Percentiles rank a stretch among this genome's conserved stretches.
These are phyloP conservation scores for Stevia rebaudiana DNA, from an alignment of 140 eudicot genomes.

Conservation along the genomic window DNA sequence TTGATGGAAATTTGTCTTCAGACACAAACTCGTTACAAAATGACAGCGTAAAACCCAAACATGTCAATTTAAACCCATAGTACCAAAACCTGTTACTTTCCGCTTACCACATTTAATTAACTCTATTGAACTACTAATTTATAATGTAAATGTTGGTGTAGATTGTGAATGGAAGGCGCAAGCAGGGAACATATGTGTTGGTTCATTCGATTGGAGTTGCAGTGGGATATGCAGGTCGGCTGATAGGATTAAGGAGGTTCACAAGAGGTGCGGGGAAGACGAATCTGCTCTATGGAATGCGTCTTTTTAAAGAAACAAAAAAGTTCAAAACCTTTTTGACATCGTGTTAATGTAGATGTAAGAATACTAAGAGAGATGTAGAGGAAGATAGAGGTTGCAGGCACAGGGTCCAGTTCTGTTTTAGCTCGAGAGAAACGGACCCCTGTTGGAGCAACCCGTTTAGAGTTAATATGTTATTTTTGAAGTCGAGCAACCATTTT, in stretches of 20 bases:
- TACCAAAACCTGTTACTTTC: no score
- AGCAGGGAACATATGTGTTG: conserved; percentile 93
- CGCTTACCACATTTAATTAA: no score
- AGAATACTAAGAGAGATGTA: conserved; percentile 23
- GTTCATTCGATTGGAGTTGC: conserved; percentile 96
- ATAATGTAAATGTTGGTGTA: conserved; percentile 20
- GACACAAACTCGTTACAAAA: no score
- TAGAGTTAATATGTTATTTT: conserved; percentile 11
- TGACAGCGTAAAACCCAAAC: no score
- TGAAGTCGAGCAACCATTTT: conserved; percentile 5
- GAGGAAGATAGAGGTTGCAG: conserved; percentile 26
- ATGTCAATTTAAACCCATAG: no score
- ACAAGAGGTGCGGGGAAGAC: conserved; percentile 84
- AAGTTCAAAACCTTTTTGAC: background rate
- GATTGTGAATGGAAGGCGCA: conserved; percentile 99
- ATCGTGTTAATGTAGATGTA: conserved; percentile 24
- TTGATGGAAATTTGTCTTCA: no score
- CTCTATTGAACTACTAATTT: background rate
- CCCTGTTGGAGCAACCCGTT: conserved; percentile 26
- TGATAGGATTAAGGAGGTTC: conserved; percentile 85
- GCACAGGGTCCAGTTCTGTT: conserved; percentile 34
- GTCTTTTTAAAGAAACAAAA: conserved; percentile 32
- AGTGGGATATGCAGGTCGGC: conserved; percentile 85
- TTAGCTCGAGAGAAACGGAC: conserved; percentile 37
- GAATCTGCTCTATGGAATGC: conserved; percentile 65